Percentiles rank a stretch among this genome's conserved stretches.
These are phyloP conservation scores for Jatropha curcas DNA, from an alignment of 345 rosid species.

Conservation along the genomic window DNA sequence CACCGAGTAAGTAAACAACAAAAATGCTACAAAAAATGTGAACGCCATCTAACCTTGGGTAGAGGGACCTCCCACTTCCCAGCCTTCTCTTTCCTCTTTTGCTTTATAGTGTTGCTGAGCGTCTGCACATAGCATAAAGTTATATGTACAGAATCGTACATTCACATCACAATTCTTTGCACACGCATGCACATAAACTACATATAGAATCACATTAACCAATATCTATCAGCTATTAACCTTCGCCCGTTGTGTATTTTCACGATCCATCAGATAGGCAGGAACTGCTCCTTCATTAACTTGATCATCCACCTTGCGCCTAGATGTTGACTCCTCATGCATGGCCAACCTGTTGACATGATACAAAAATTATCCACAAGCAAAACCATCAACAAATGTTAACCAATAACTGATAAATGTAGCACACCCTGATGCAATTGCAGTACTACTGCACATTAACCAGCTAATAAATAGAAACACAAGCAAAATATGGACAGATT, in stretches of 20 bases:
- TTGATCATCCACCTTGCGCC: constrained; percentile 83
- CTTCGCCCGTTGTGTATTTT: constrained; percentile 77
- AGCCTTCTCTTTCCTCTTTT: constrained; percentile 95
- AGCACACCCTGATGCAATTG: not conserved
- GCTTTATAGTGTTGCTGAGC: constrained; percentile 91
- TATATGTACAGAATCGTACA: not conserved
- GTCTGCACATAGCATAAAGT: constrained; percentile 41
- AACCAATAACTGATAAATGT: not conserved
- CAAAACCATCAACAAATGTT: not conserved
- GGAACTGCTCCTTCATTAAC: constrained; percentile 97
- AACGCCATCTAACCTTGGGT: constrained; percentile 55
- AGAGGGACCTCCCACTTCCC: constrained; percentile 99
- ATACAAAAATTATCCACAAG: not conserved
- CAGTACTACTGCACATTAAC: not conserved
- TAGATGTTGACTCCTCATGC: constrained; percentile 87
- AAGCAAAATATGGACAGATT: not conserved
- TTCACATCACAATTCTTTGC: not conserved
- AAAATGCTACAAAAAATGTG: not conserved
- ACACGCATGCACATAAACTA: not conserved
- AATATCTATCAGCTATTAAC: constrained; percentile 28
- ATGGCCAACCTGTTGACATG: constrained; percentile 60
- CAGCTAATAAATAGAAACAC: too few species aligned
- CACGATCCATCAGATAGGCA: constrained; percentile 95
- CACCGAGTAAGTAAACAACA: not conserved
- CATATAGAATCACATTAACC: not conserved